phyloP scores from a whole-genome alignment of 768 basidiomycete species.

The Boletus coccyginus region DNA sequence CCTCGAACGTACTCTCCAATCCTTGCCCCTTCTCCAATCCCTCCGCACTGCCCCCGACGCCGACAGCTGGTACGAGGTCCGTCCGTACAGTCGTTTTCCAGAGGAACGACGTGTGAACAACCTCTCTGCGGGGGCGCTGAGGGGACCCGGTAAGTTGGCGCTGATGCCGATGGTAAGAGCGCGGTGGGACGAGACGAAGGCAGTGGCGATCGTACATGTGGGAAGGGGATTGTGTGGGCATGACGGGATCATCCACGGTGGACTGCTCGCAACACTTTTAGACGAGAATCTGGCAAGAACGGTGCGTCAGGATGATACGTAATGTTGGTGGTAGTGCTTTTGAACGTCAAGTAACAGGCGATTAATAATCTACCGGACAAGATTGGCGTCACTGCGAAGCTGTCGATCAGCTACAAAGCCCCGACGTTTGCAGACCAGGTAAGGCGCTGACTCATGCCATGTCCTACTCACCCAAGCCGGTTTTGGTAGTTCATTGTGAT shows the following conservation, averaged over 20 bases:
- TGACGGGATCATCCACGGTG: conserved; percentile 94
- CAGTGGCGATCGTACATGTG: conserved; percentile 70
- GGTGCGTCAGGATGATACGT: conserved; percentile 41
- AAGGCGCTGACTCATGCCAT: background rate
- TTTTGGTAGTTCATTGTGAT: conserved; percentile 75
- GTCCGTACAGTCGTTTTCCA: conserved; percentile 70
- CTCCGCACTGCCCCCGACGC: conserved; percentile 50
- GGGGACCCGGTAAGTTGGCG: conserved; percentile 85
- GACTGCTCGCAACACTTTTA: conserved; percentile 82
- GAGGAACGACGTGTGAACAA: conserved; percentile 77
- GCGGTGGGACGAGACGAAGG: conserved; percentile 72
- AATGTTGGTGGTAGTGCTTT: conserved; percentile 5
- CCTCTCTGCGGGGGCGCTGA: conserved; percentile 79
- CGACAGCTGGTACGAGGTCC: conserved; percentile 69
- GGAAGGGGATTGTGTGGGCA: conserved; percentile 88
- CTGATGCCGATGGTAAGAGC: conserved; percentile 74
- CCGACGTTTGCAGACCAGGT: conserved; percentile 91
- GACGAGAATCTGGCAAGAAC: conserved; percentile 84
- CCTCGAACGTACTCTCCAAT: conserved; percentile 69
- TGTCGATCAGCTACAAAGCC: conserved; percentile 78
- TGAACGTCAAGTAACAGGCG: conserved; percentile 49
- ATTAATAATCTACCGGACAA: conserved; percentile 81
- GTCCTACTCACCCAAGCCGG: background rate
- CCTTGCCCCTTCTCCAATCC: conserved; percentile 54
- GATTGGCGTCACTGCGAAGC: conserved; percentile 89